A percentile compares a stretch with the other conserved stretches of the same genome.
Conservation (phyloP, 306 rosid genomes). For the Quercus berberidifolia region DNA sequence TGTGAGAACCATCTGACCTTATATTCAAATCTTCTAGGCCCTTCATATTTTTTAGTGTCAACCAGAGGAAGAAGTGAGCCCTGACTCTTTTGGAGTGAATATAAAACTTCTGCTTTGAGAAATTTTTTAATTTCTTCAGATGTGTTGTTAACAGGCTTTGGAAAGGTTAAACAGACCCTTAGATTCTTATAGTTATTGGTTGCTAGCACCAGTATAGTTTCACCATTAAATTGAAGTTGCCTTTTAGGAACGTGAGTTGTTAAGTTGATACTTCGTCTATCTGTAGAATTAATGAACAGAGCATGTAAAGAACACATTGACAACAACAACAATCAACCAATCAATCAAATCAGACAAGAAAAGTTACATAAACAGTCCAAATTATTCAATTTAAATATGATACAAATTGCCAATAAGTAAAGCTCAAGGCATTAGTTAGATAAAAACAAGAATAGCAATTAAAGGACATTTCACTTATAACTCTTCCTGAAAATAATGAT, state of each 20-base stretch:
- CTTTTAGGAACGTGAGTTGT: too few relatives aligned
- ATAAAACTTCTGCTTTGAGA: too few relatives aligned
- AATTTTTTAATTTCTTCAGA: slow-evolving; percentile 54
- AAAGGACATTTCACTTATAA: neutral
- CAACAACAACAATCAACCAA: neutral
- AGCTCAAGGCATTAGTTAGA: neutral
- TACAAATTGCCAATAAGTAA: neutral
- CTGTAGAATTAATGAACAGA: too few relatives aligned
- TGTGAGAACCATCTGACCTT: slow-evolving; percentile 47
- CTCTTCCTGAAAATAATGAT: neutral
- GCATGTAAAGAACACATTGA: too few relatives aligned
- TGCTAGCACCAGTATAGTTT: too few relatives aligned
- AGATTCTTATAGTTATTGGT: slow-evolving; percentile 23
- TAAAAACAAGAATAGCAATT: neutral
- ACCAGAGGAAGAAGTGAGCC: slow-evolving; percentile 49
- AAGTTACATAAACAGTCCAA: neutral
- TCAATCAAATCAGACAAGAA: too few relatives aligned
- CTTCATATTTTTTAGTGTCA: slow-evolving; percentile 24
- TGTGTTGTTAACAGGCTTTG: slow-evolving; percentile 67
- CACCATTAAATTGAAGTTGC: too few relatives aligned
- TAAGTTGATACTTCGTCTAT: too few relatives aligned
- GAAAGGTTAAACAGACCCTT: slow-evolving; percentile 64
- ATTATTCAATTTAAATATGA: neutral
- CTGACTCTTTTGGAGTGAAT: slow-evolving; percentile 37
- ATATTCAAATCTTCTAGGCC: slow-evolving; percentile 72